These are phyloP conservation scores for Neonectria ditissima DNA, from an alignment of 2,329 filamentous ascomycete species.

Conservation along the genomic window DNA sequence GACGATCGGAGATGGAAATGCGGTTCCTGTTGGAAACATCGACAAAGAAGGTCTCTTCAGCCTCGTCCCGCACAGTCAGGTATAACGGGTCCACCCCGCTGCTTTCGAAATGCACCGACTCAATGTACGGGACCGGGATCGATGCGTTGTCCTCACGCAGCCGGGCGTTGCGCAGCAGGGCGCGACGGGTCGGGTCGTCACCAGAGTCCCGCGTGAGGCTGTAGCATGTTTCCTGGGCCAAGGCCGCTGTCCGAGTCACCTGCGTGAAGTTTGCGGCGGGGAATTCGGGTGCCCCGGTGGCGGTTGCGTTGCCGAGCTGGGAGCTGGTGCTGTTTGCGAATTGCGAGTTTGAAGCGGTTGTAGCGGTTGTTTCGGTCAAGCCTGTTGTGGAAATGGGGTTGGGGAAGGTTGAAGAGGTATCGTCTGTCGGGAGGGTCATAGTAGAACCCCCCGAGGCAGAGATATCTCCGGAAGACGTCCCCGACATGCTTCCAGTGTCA, in stretches of 20 bases:
- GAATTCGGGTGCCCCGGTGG: constrained; percentile 29
- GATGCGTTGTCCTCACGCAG: constrained; percentile 46
- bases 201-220: constrained; percentile 41
- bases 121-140: constrained; percentile 52
- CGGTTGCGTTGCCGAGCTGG: constrained; percentile 24
- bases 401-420: too few species aligned
- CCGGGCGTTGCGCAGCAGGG: constrained; percentile 48
- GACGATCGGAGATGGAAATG: constrained; percentile 48
- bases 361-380: background rate
- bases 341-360: constrained; percentile 10
- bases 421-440: background rate
- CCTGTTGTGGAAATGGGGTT: background rate
- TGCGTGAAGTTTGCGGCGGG: constrained; percentile 50
- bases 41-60: constrained; percentile 45
- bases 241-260: constrained; percentile 46
- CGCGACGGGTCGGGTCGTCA: constrained; percentile 40
- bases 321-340: constrained; percentile 25
- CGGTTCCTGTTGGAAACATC: constrained; percentile 51
- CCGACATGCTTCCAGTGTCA: background rate
- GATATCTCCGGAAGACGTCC: background rate
- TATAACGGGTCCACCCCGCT: constrained; percentile 50
- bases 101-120: constrained; percentile 51
- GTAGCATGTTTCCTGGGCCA: constrained; percentile 48
- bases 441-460: background rate
- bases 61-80: constrained; percentile 48